phyloP scores from a whole-genome alignment of 2,329 filamentous ascomycete genomes.

The Exophiala calicioides region DNA sequence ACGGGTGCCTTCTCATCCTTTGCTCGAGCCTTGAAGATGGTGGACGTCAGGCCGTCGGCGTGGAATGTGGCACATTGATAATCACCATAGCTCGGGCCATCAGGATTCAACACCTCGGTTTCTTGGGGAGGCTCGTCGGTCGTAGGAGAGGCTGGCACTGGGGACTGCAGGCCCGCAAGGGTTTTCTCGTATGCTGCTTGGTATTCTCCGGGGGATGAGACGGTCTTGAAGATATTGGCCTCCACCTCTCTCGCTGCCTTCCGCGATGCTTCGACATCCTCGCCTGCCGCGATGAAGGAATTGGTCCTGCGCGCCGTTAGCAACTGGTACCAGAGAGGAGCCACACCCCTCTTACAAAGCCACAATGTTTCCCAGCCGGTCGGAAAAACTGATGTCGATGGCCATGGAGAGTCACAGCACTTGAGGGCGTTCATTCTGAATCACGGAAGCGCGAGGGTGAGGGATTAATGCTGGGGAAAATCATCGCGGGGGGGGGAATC shows the following conservation, averaged over 20 bases:
- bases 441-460: too few species aligned
- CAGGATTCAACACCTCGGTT: slow-evolving; percentile 33
- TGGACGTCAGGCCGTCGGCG: slow-evolving; percentile 73
- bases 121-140: slow-evolving; percentile 23
- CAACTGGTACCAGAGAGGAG: too few species aligned
- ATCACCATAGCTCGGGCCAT: slow-evolving; percentile 51
- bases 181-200: slow-evolving; percentile 44
- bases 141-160: slow-evolving; percentile 32
- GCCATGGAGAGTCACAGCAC: slow-evolving; percentile 16
- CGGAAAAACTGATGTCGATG: slow-evolving; percentile 54
- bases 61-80: slow-evolving; percentile 60
- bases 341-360: too few species aligned
- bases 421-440: too few species aligned
- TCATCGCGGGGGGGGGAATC: too few species aligned
- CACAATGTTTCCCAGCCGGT: slow-evolving; percentile 65
- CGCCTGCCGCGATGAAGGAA: slow-evolving; percentile 49
- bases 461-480: too few species aligned
- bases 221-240: slow-evolving; percentile 61
- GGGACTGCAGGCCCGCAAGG: slow-evolving; percentile 37
- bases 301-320: slow-evolving; percentile 43
- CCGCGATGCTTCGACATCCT: slow-evolving; percentile 46
- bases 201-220: slow-evolving; percentile 59
- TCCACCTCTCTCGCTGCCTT: slow-evolving; percentile 67
- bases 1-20: slow-evolving; percentile 37
- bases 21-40: slow-evolving; percentile 70